Evolutionary conservation across 202 grass and related monocot genomes (phyloP).

Genomic region (Zizania palustris): DNA sequence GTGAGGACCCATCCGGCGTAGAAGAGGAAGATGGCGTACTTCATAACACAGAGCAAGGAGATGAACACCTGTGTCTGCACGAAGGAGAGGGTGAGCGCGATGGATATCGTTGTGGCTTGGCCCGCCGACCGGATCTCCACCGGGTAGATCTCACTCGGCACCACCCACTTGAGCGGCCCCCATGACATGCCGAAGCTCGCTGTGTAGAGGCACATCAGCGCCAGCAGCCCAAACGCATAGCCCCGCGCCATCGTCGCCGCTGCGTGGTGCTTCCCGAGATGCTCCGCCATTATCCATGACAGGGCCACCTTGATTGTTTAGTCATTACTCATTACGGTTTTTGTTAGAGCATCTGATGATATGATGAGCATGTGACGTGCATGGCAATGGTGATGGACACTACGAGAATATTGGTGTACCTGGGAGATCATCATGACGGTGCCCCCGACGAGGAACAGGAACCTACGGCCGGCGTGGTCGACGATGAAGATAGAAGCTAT

Average conservation of each 20-base stretch:
- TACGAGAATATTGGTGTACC: slow-evolving; percentile 7
- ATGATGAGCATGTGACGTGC: no score
- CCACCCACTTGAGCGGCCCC: slow-evolving; percentile 76
- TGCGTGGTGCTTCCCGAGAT: slow-evolving; percentile 42
- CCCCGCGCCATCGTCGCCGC: slow-evolving; percentile 35
- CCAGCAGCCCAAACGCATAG: slow-evolving; percentile 53
- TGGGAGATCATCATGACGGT: slow-evolving; percentile 45
- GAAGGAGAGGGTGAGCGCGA: slow-evolving; percentile 47
- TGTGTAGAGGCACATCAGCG: slow-evolving; percentile 55
- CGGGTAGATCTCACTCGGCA: slow-evolving; percentile 75
- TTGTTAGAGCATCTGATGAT: no score
- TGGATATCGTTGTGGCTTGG: slow-evolving; percentile 24
- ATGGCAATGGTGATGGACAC: no score
- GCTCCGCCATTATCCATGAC: slow-evolving; percentile 25
- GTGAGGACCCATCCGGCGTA: slow-evolving; percentile 53
- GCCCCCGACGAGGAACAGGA: slow-evolving; percentile 47
- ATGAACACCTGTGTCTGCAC: slow-evolving; percentile 68
- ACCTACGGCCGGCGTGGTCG: slow-evolving; percentile 51
- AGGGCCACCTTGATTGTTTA: slow-evolving; percentile 38
- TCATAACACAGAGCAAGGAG: slow-evolving; percentile 65
- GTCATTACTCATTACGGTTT: no score
- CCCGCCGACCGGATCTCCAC: slow-evolving; percentile 78
- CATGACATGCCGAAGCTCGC: slow-evolving; percentile 70
- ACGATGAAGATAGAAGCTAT: slow-evolving; percentile 38
- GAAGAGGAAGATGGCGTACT: slow-evolving; percentile 60